These are phyloP conservation scores for Glycyrrhiza uralensis DNA, from an alignment of 306 rosid genomes.

Conservation along the genomic window DNA sequence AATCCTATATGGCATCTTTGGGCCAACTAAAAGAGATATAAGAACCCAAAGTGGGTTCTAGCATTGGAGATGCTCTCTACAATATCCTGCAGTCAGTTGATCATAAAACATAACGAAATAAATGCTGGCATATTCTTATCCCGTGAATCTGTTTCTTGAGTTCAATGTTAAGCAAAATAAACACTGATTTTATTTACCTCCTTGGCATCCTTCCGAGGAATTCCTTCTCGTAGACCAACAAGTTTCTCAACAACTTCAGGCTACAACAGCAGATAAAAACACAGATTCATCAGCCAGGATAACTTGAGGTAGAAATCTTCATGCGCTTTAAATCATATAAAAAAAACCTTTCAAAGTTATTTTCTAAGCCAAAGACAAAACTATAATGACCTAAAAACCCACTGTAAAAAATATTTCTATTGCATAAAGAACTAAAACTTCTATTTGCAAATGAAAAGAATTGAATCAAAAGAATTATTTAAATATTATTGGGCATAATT, in stretches of 20 bases:
- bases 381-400: not conserved
- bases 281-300: not conserved
- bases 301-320: conserved; percentile 4
- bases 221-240: conserved; percentile 91
- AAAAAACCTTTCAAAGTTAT: not conserved
- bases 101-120: not conserved
- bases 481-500: conserved; percentile 20
- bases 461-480: not conserved
- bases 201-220: conserved; percentile 96
- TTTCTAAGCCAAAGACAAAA: conserved; percentile 6
- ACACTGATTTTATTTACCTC: conserved; percentile 56
- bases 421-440: not conserved
- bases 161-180: conserved; percentile 16
- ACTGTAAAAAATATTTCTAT: not conserved
- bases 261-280: conserved; percentile 44
- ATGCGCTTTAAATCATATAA: not conserved
- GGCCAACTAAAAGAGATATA: too few relatives aligned
- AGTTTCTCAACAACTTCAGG: conserved; percentile 97
- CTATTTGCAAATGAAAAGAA: not conserved
- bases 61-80: too few relatives aligned
- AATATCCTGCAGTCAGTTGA: not conserved
- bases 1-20: too few relatives aligned
- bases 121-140: conserved; percentile 9
- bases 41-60: too few relatives aligned
- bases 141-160: not conserved